These are phyloP conservation scores for Claviceps sorghi DNA, from an alignment of 2,329 filamentous ascomycete genomes.

Conservation along the genomic window DNA sequence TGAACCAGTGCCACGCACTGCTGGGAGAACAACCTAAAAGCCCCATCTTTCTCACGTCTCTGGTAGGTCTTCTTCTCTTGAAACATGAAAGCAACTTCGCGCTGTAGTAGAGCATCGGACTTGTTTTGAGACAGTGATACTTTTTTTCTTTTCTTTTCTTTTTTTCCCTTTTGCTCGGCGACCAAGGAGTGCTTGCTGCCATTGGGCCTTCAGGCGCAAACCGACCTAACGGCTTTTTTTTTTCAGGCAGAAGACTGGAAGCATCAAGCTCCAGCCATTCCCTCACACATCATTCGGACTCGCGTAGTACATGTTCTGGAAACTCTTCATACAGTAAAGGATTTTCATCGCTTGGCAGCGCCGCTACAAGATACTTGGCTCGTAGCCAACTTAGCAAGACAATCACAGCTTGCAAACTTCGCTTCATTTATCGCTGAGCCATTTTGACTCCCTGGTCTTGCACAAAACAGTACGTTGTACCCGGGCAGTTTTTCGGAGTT, in stretches of 20 bases:
- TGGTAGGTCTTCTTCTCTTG: background rate
- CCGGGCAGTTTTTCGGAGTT: background rate
- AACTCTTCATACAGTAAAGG: background rate
- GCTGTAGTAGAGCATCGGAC: background rate
- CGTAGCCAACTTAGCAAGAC: background rate
- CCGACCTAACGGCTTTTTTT: background rate
- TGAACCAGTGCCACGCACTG: background rate
- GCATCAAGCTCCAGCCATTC: background rate
- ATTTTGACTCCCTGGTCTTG: background rate
- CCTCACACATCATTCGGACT: background rate
- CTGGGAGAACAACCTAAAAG: background rate
- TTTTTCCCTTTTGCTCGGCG: background rate
- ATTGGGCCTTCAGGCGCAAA: constrained; percentile 6
- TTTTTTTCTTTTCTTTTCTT: background rate
- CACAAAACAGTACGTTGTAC: background rate
- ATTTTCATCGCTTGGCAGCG: background rate
- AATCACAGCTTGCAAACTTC: background rate
- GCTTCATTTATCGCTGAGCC: background rate
- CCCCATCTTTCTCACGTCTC: background rate
- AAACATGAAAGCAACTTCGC: background rate
- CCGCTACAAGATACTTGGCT: background rate
- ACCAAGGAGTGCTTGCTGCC: background rate
- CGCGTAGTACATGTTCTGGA: background rate
- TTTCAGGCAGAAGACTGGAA: background rate
- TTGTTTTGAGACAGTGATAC: background rate